Evolutionary conservation across 2,329 filamentous ascomycete species (phyloP).

Genomic region (Phoma sp.): DNA sequence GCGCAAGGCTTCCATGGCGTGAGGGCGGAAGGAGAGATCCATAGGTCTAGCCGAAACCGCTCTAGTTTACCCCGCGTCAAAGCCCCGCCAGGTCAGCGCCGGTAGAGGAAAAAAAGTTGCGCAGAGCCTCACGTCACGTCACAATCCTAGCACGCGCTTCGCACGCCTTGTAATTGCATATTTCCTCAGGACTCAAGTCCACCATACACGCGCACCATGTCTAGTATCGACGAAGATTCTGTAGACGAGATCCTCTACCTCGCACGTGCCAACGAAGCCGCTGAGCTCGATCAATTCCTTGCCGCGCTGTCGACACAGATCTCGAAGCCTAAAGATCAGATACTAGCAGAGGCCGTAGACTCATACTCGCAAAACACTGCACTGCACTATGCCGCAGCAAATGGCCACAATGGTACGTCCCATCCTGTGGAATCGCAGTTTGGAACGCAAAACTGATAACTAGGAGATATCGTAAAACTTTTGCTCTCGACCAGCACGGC

Average conservation of each 20-base stretch:
- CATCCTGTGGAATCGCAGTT: neutral
- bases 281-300: conserved; percentile 68
- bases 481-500: conserved; percentile 47
- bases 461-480: conserved; percentile 41
- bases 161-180: neutral
- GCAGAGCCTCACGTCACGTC: conserved; percentile 18
- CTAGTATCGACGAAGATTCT: conserved; percentile 66
- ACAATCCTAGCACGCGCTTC: conserved; percentile 6
- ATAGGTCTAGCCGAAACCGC: neutral
- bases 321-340: conserved; percentile 61
- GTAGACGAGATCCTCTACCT: conserved; percentile 93
- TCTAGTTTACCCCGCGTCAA: conserved; percentile 15
- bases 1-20: neutral
- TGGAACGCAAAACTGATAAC: conserved; percentile 23
- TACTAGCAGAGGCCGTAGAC: conserved; percentile 75
- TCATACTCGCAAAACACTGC: conserved; percentile 76
- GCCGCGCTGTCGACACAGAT: conserved; percentile 67
- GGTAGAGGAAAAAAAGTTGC: conserved; percentile 13
- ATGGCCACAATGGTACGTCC: conserved; percentile 75
- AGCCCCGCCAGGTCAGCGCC: conserved; percentile 2
- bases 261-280: conserved; percentile 76
- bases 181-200: neutral
- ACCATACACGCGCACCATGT: conserved; percentile 21
- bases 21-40: conserved; percentile 1
- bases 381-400: conserved; percentile 91